These are phyloP conservation scores for Aegilops bicornis DNA, from an alignment of 176 grass and related monocot species.

Conservation along the genomic window DNA sequence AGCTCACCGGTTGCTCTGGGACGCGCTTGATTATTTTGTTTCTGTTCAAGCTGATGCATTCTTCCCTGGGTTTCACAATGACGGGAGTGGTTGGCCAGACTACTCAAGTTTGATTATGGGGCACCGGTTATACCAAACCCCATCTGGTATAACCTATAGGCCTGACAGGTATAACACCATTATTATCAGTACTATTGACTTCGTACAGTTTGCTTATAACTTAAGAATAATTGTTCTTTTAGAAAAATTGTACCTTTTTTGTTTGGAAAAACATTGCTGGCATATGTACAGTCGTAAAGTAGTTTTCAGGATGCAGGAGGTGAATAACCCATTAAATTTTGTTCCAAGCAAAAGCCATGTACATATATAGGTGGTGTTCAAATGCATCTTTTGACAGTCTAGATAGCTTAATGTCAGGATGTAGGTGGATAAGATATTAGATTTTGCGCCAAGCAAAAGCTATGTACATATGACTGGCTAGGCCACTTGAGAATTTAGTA, in stretches of 20 bases:
- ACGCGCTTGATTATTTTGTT: conserved; percentile 95
- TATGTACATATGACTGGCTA: too few relatives aligned
- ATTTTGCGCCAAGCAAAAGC: too few relatives aligned
- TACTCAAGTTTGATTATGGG: conserved; percentile 98
- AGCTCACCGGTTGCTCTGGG: conserved; percentile 88
- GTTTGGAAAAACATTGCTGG: background rate
- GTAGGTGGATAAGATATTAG: too few relatives aligned
- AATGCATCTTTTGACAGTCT: background rate
- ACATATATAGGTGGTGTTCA: background rate
- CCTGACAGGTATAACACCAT: conserved; percentile 76
- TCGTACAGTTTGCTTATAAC: conserved; percentile 8
- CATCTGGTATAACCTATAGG: conserved; percentile 78
- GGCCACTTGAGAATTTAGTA: too few relatives aligned
- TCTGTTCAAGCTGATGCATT: conserved; percentile 95
- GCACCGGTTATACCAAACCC: conserved; percentile 70
- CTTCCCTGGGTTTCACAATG: conserved; percentile 95
- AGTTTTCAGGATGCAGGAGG: conserved; percentile 13
- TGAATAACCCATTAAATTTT: background rate
- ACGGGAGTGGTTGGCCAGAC: conserved; percentile 68
- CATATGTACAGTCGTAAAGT: background rate
- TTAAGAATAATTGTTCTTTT: background rate
- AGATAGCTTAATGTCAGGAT: background rate
- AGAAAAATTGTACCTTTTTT: conserved; percentile 10
- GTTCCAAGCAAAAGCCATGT: background rate
- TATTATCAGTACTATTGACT: conserved; percentile 8